A percentile compares a stretch with the other conserved stretches of the same genome.
Evolutionary conservation across 2,329 filamentous ascomycete genomes (phyloP).

Genomic region (Bipolaris oryzae): DNA sequence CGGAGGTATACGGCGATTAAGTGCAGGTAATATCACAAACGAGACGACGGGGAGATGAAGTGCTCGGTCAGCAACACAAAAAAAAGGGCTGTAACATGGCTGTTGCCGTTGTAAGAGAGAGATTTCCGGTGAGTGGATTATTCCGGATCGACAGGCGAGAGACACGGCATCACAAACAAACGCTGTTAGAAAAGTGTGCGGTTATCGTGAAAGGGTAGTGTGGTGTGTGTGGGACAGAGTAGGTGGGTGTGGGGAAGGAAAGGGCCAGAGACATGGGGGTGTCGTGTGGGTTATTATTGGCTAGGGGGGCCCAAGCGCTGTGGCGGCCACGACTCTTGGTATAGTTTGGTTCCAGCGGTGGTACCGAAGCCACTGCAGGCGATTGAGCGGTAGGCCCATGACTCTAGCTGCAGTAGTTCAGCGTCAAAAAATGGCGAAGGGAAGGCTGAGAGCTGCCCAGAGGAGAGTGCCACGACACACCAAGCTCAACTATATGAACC

Average conservation of each 20-base stretch:
- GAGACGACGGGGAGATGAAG: neutral
- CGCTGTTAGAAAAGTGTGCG: slow-evolving; percentile 5
- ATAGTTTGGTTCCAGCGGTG: slow-evolving; percentile 9
- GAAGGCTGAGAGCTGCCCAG: neutral
- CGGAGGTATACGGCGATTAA: slow-evolving; percentile 51
- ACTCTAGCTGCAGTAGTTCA: slow-evolving; percentile 19
- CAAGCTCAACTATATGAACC: neutral
- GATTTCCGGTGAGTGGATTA: neutral
- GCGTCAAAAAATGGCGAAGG: slow-evolving; percentile 9
- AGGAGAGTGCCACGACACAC: neutral
- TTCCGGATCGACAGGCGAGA: slow-evolving; percentile 1
- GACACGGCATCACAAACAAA: slow-evolving; percentile 11
- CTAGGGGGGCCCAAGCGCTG: slow-evolving; percentile 5
- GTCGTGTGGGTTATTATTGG: neutral
- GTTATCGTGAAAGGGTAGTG: neutral
- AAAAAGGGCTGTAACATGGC: neutral
- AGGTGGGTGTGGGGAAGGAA: slow-evolving; percentile 4
- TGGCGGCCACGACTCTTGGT: neutral
- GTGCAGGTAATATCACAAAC: slow-evolving; percentile 23
- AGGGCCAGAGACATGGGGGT: neutral
- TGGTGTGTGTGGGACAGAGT: neutral
- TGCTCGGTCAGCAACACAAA: neutral
- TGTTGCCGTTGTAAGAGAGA: neutral
- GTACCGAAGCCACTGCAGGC: slow-evolving; percentile 10
- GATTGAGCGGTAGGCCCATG: slow-evolving; percentile 4